Evolutionary conservation across 75 land plant species (phyloP).

Genomic region (Chamaecyparis obtusa): DNA sequence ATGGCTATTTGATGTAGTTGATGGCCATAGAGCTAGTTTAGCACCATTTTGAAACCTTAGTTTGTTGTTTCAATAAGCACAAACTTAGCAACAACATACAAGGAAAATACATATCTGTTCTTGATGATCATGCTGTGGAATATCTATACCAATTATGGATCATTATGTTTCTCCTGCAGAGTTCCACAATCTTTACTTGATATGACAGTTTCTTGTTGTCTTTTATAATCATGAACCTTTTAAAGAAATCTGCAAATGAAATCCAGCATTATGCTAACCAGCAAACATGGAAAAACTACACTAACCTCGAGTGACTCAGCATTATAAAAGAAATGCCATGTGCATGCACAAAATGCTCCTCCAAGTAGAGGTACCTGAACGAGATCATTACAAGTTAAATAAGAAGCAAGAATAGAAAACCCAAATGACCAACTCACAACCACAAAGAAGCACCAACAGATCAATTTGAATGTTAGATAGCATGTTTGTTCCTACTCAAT

Average conservation of each 20-base stretch:
- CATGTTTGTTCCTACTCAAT: not conserved
- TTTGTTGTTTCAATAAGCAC: too few species aligned
- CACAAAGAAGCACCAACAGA: not conserved
- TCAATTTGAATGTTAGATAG: not conserved
- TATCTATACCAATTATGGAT: not conserved
- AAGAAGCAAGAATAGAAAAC: conserved; percentile 2
- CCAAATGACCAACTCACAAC: not conserved
- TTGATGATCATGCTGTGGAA: too few species aligned
- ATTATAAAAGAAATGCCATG: conserved; percentile 99
- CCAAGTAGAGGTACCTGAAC: conserved; percentile 90
- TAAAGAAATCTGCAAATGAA: not conserved
- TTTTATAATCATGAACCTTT: not conserved
- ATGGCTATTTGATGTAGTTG: too few species aligned
- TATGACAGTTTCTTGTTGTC: not conserved
- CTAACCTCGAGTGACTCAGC: conserved; percentile 90
- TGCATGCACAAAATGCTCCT: conserved; percentile 98
- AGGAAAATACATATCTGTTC: too few species aligned
- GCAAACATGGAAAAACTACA: not conserved
- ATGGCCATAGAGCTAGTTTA: too few species aligned
- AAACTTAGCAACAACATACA: too few species aligned
- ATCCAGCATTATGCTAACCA: not conserved
- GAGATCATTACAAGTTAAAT: not conserved
- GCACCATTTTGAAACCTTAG: too few species aligned
- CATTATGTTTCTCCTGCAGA: not conserved
- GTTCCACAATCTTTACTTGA: not conserved